Evolutionary conservation across 176 grass and related monocot genomes (phyloP), one percentile per base, ranked within the genome.

Genomic region (Aegilops bicornis): DNA sequence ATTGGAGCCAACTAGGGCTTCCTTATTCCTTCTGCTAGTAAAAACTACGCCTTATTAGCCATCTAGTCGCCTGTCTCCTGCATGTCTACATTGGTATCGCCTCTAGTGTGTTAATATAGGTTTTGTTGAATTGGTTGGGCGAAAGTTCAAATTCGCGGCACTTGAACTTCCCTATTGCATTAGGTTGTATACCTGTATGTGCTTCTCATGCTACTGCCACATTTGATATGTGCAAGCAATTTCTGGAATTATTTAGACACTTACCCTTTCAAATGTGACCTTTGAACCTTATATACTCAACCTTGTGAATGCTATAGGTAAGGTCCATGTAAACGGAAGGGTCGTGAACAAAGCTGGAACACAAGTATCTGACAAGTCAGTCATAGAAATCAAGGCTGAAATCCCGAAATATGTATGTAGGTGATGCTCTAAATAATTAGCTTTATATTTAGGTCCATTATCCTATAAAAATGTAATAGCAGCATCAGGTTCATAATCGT

Each of bases 381-480:
- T 98, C 79, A 92, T 98, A 31, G 93, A 94, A 79, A 96, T 98
- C 88, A 98, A 89, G 79, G 96, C 96, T 64, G 87, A 94, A 89
- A 81, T 98, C 52, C 96, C 90, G 31, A 98, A 98, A 98, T 98
- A 96, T 94, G 96, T 98, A 96, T 96, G 92, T 94, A 98, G 93
- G 96, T 98, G 96, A 98, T 98, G 93, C 91, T 92, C 88, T 86
- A 79, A 70, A 79, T 88, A 69, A 39, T 77, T 73, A 24, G 6
- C 29, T 69, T 62, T 70, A 37, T 30, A 86, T 87, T 64, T 76
- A 54, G 74, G 74, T 32, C 22, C 27, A 67, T 61, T 81, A 11
- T 82, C 43, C 23, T 74, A 73, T 84, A 0, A 3, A 73, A 52
- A 52, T 50, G 37, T 52, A 82, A 83, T 74, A 56, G 22, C 3